These are phyloP conservation scores for Conidiobolus incongruus DNA, from an alignment of 371 early-diverging fungal genomes.

Conservation along the genomic window DNA sequence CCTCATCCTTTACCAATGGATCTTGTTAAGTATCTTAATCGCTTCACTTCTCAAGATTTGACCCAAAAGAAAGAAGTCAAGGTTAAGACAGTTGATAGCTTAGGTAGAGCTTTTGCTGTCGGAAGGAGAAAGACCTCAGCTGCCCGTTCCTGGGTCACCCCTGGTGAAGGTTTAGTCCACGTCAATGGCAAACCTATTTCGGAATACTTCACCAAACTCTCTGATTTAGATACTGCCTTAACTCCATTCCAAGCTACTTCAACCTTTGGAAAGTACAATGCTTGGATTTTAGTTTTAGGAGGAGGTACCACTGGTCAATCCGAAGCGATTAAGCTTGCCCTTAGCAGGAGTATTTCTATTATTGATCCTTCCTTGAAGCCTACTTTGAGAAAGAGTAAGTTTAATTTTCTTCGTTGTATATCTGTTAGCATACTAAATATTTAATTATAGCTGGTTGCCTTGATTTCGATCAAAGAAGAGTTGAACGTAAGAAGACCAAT, in stretches of 20 bases:
- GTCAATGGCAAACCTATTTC: conserved; percentile 64
- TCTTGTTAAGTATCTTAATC: conserved; percentile 10
- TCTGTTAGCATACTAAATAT: background rate
- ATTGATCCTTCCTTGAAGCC: conserved; percentile 38
- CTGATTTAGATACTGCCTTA: conserved; percentile 40
- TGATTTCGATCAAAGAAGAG: conserved; percentile 61
- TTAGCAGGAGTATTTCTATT: conserved; percentile 54
- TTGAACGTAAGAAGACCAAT: conserved; percentile 95
- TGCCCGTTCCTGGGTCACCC: conserved; percentile 54
- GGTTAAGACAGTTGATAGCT: conserved; percentile 30
- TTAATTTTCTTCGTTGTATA: background rate
- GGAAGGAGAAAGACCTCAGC: conserved; percentile 73
- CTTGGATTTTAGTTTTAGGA: conserved; percentile 65
- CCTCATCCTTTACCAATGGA: conserved; percentile 1
- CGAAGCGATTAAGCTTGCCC: conserved; percentile 63
- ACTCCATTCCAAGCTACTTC: conserved; percentile 50
- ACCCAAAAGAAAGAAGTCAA: conserved; percentile 9
- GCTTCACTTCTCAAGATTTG: conserved; percentile 15
- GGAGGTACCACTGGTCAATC: conserved; percentile 81
- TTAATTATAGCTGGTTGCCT: conserved; percentile 36
- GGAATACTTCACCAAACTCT: conserved; percentile 43
- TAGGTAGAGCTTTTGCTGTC: conserved; percentile 54
- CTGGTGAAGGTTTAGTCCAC: conserved; percentile 45
- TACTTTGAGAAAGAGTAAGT: conserved; percentile 28
- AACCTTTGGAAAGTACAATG: conserved; percentile 53